Evolutionary conservation across 208 protist species (phyloP), one percentile per base, ranked within the genome.

Genomic region (Leishmania tropica): DNA sequence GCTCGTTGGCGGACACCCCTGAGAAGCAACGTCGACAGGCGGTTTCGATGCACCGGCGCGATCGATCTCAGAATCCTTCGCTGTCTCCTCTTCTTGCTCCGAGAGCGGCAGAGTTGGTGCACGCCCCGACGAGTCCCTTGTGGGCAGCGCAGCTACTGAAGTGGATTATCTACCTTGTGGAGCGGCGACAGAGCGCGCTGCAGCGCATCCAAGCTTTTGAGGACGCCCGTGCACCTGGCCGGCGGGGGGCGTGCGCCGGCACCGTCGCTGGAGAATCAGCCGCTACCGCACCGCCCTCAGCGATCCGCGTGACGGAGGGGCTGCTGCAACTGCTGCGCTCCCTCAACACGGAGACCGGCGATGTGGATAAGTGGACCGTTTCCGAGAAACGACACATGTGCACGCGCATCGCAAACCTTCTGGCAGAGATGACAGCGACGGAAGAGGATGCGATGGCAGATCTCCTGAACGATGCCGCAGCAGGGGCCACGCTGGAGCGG

Each of bases 381-480:
- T 7, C 31, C 28, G 65, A 88, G 65, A 78, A 80, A 75, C 70
- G 85, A 6, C 78, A 83, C 15, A 24, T 81, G 58, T 83, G 81
- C 65, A 81, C 82, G 7, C 72, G 65, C 40, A 60, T 79, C 0
- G 54, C 82, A 8, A 88, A 88, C 48, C 37, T 75, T 6, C 45
- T 88, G 47, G 81, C 85, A 64, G 78, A 79, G 77, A 28, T 86
- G 82, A 72, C 80, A 24, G 13, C 48, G 6, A 37, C 77, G 2
- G 85, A 89, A 67, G 79, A 81, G 40, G 58, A 0, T 24, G 73
- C 83, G n/a, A 58, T 86, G 64, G 85, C 81, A 0, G 76, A 75
- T 47, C 19, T 88, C 24, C 62, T 88, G n/a, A 83, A 84, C 64
- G 75, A 84, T 17, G 81, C 81, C 5, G 78, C 81, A 31, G 85